Evolutionary conservation across 192 early-diverging fungal species (phyloP), one percentile per base, ranked within the genome.

Genomic region (Coemansia sp.): DNA sequence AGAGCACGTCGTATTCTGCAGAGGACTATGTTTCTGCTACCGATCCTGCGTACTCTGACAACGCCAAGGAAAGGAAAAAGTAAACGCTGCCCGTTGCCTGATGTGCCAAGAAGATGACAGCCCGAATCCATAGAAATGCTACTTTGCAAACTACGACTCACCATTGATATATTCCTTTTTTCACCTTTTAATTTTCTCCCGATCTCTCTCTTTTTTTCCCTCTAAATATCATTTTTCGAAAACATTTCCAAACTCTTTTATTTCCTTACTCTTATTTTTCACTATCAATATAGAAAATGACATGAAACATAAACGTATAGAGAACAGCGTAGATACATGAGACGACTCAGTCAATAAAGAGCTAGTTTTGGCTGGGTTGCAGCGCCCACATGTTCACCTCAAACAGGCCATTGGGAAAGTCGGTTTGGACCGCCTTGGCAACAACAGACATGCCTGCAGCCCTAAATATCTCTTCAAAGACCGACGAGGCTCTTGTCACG

Each of bases 391-490:
- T 91, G 60, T 84, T 81, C 28, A 91, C 90, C 3, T 71, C 65
- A 71, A 89, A 90, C 42, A 90, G 62, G 4, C 84, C 87, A 16
- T 80, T 69, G 16, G 86, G 88, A 55, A 94, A 88, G 13, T 82
- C 89, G 13, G 83, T 72, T 70, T 94, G 90, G 1, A 63, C 59
- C 32, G 84, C 68, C 55, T 86, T 85, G 55, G 83, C 84, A 42
- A 94, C 59, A 1, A 92, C 55, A 39, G 62, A 69, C 27, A 92
- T 58, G 0, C 88, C 89, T 1, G 91, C 83, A 18, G 66, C 72
- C 35, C 75, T 55, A 65, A 91, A 93, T 9, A 91, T 59, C 6
- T 69, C 48, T 57, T 89, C 87, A 65, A 87, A 74, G 0, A 70
- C 53, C 23, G 36, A 2, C 8, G 27, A 66, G 1, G 61, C 55